Evolutionary conservation across 345 rosid genomes (phyloP), one percentile per base, ranked within the genome.

Genomic region (Acer campestre): DNA sequence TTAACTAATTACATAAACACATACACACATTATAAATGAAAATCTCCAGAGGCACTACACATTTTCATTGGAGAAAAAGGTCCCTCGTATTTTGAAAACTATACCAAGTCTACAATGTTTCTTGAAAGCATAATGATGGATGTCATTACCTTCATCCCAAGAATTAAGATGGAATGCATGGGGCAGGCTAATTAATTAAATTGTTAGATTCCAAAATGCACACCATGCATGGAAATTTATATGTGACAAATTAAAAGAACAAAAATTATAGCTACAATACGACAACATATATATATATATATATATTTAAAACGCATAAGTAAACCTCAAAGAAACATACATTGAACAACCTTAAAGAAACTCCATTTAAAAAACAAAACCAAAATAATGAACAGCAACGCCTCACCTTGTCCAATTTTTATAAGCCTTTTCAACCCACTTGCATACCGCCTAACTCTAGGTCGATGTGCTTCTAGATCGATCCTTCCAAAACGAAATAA

Each of bases 401-500:
- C 83, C 85, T 81, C 78, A 95, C 99, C 99, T 84, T 91, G 97
- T 31, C 99, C 98, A 77, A 93, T 95, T 80, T 82, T 92, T 80
- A 95, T 90, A 10, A 95, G 90, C 83, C 82, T 95, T 85, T 84
- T 93, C 31, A 94, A 83, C 68, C 93, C 98, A 74, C 74, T 79
- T 12, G 99, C 99, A 85, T 93, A 93, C 16, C 90, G 90, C 90
- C 98, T 86, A 65, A 95, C 92, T 88, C 94, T 87, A 64, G 88
- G 97, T 73, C 97, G 93, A 88, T 86, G 99, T 67, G 94, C 97
- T 73, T 89, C 99, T 64, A 95, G 81, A 88, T 92, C 82, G 71
- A 93, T 90, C 85, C 99, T 92, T 83, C 82, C 82, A 78, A 58
- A 80, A 29, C 38, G 78, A 69, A 76, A 82, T 42, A 78, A 61